Base-by-base conservation (phyloP, 352 stramenopile genomes). In the Phytophthora podocarpi region DNA sequence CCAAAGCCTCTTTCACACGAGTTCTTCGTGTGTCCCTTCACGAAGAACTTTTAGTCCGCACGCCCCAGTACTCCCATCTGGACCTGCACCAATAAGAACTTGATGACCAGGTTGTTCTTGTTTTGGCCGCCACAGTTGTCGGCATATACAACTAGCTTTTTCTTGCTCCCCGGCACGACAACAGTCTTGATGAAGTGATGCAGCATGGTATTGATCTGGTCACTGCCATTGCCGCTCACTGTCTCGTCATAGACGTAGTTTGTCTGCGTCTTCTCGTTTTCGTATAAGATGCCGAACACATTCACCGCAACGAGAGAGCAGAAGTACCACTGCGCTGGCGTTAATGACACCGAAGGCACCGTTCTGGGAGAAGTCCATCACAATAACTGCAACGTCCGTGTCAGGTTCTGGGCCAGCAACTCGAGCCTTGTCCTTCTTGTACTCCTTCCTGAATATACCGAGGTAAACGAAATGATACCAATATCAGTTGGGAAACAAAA, bases 351-450 rank as follows among this genome's bases (percentile, higher is more conserved):
- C 7, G 18, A 51, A 5, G 50, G 51, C 5, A 72, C 15, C 1
- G 51, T 61, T n/a, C 16, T 72, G 57, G 4, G 30, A 54, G 31
- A 57, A 72, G 12, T 72, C 51, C 20, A 68, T 68, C 9, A 64
- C 30, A 0, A 61, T n/a, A 2, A 61, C 51, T 7, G 50, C 42
- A 9, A 55, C 15, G 16, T 43, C 26, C 12, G 30, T 31, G 4
- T 16, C 12, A 4, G 4, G 21, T 2, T 11, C 18, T 10, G 21
- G 5, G 2, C 2, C 39, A 18, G 39, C 16, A 37, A 53, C 42
- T 12, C 20, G 1, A 31, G n/a, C 18, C 37, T 28, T 36, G 32
- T 55, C 54, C 1, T 34, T 41, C 21, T 50, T 56, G 31, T 72
- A 67, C 37, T 62, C n/a, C n/a, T 36, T 6, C 5, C 31, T 36